phyloP scores from a whole-genome alignment of 768 basidiomycete genomes.

The Auricularia sp. region DNA sequence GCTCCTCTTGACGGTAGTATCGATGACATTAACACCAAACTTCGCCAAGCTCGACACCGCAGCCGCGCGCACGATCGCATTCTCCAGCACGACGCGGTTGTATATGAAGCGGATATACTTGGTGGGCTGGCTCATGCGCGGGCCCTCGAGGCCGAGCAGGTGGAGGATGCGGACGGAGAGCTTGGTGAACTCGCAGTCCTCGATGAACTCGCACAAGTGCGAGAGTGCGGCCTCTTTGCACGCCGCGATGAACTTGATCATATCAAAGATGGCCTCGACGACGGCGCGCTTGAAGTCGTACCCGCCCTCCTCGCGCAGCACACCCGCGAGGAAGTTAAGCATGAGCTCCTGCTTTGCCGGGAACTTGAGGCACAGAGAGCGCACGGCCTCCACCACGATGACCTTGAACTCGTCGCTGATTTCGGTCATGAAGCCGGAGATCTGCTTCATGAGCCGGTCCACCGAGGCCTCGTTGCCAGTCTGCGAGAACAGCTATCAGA shows the following conservation, averaged over 20 bases:
- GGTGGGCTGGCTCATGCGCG: slow-evolving; percentile 89
- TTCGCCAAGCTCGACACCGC: slow-evolving; percentile 93
- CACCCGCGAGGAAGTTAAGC: slow-evolving; percentile 94
- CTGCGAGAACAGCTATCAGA: slow-evolving; percentile 29
- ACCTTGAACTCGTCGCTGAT: slow-evolving; percentile 99
- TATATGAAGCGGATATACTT: slow-evolving; percentile 99
- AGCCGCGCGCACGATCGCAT: slow-evolving; percentile 93
- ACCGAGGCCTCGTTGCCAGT: slow-evolving; percentile 99
- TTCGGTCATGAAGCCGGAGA: slow-evolving; percentile 96
- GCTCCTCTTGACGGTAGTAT: slow-evolving; percentile 70
- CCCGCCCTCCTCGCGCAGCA: slow-evolving; percentile 95
- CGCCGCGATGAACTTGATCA: slow-evolving; percentile 96
- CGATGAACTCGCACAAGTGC: slow-evolving; percentile 98
- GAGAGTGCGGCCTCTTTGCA: slow-evolving; percentile 97
- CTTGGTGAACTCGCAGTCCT: slow-evolving; percentile 99
- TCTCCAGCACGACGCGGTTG: slow-evolving; percentile 97
- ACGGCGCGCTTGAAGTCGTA: slow-evolving; percentile 99
- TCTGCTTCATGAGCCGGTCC: slow-evolving; percentile 98
- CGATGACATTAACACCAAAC: slow-evolving; percentile 85
- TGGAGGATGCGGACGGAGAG: slow-evolving; percentile 95
- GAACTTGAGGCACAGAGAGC: slow-evolving; percentile 97
- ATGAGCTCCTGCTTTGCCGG: slow-evolving; percentile 93
- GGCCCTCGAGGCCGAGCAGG: slow-evolving; percentile 90
- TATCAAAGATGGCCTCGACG: slow-evolving; percentile 99
- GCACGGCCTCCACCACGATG: slow-evolving; percentile 97